phyloP scores from a whole-genome alignment of 495 filamentous ascomycete species.

The Lineolata rhizophorae region DNA sequence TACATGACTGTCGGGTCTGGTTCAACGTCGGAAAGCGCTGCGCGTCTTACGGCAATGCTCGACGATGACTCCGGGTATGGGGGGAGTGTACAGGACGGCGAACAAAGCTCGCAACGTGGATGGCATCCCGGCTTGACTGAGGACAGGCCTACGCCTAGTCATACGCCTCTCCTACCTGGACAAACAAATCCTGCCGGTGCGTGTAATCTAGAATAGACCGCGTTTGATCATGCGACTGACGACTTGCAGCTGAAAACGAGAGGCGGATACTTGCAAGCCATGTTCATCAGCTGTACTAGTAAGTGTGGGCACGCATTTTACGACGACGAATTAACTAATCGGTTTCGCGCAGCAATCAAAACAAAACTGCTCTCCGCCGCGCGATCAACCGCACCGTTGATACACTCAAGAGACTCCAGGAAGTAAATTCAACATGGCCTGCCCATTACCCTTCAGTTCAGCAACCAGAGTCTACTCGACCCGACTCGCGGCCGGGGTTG shows the following conservation, averaged over 20 bases:
- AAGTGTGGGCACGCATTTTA: conserved; percentile 28
- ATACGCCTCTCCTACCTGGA: conserved; percentile 29
- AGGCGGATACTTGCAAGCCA: conserved; percentile 41
- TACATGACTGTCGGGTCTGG: conserved; percentile 83
- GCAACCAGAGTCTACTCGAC: conserved; percentile 6
- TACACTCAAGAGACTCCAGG: conserved; percentile 54
- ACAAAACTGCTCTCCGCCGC: conserved; percentile 62
- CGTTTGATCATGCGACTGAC: neutral
- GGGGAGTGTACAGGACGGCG: conserved; percentile 40
- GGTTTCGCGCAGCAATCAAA: conserved; percentile 72
- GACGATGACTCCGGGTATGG: conserved; percentile 87
- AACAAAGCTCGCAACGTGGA: conserved; percentile 22
- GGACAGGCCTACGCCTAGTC: conserved; percentile 40
- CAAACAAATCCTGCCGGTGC: no score
- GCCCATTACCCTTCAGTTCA: conserved; percentile 84
- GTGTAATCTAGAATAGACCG: no score
- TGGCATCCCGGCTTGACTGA: conserved; percentile 41
- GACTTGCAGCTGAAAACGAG: conserved; percentile 29
- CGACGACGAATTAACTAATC: no score
- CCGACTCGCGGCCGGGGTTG: conserved; percentile 17
- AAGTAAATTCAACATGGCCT: conserved; percentile 80
- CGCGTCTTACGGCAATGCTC: conserved; percentile 42
- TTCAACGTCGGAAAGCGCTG: conserved; percentile 51
- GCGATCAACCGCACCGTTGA: conserved; percentile 72
- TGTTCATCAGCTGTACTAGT: conserved; percentile 49